Percentiles rank a stretch among this genome's conserved stretches.
Conservation (phyloP, 2,329 filamentous ascomycete species). For the Pyrenophora seminiperda region DNA sequence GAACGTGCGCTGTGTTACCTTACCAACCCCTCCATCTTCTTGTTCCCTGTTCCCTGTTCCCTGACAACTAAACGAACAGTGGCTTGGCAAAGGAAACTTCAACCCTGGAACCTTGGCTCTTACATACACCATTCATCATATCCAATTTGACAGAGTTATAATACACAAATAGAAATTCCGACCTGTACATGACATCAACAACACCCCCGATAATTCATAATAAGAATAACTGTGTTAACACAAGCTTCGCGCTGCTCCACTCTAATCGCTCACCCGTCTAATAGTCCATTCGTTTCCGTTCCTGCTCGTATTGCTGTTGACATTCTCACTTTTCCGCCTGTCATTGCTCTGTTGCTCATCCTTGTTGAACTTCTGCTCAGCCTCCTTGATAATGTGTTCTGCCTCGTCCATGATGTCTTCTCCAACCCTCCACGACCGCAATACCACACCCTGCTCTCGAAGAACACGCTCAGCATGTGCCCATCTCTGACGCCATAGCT, state of each 20-base stretch:
- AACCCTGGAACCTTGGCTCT: too few relatives aligned
- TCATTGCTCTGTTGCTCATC: background rate
- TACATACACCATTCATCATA: too few relatives aligned
- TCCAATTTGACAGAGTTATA: too few relatives aligned
- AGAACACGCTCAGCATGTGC: conserved; percentile 67
- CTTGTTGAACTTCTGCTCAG: conserved; percentile 47
- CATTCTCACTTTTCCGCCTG: background rate
- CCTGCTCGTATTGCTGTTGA: background rate
- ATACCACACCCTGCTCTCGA: conserved; percentile 66
- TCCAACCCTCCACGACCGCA: conserved; percentile 76
- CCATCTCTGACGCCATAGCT: conserved; percentile 73
- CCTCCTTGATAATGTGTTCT: conserved; percentile 65
- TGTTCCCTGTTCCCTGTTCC: too few relatives aligned
- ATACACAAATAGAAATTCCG: too few relatives aligned
- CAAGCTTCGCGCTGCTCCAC: too few relatives aligned
- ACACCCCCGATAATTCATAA: background rate
- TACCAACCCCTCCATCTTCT: background rate
- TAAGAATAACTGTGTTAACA: background rate
- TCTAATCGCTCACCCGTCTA: background rate
- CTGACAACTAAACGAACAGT: too few relatives aligned
- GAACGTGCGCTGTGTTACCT: background rate
- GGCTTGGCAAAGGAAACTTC: too few relatives aligned
- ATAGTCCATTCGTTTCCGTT: background rate
- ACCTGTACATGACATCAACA: too few relatives aligned
- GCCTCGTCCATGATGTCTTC: conserved; percentile 71